Base-by-base conservation (phyloP, 129 eudicot species). In the Apium graveolens region DNA sequence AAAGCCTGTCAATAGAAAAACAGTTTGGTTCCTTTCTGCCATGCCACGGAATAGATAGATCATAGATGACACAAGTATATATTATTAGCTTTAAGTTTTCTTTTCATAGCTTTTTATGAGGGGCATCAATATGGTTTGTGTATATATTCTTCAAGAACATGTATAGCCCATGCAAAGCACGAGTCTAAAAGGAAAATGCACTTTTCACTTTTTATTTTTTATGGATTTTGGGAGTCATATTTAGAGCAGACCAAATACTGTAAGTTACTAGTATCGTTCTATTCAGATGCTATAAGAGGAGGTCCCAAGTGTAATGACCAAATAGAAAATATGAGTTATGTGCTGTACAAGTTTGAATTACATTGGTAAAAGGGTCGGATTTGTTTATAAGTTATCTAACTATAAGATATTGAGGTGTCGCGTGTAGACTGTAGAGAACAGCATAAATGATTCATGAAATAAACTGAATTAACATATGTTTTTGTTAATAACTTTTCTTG, bases 401-500 rank as follows among this genome's bases (percentile, higher is more conserved):
- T 44, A 44, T 20, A 75, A 75, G n/a, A 29, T 48, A 75, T 14
- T 2, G 78, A 74, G 68, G 66, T 34, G 68, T 24, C 34, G 34
- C 39, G 7, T 7, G 32, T 11, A 37, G 34, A 71, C 14, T 7
- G 32, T 11, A 37, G 74, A 38, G 32, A 70, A 39, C 24, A 70
- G 31, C 45, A 6, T 11, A 48, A 39, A n/a, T 26, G 29, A 8
- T 32, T 5, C 27, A 29, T 31, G 65, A 75, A 29, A 34, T 43
- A 13, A 26, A 27, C 60, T 49, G 17, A 70, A 13, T 70, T 24
- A 70, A 21, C 41, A 38, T 24, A 7, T 35, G 26, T 37, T 65
- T 27, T 77, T 37, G 81, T 53, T 82, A 35, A 66, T 1, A 29
- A 20, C 7, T 32, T 45, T 57, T 73, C 43, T 13, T 73, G 73